phyloP scores from a whole-genome alignment of 768 basidiomycete species.

The Cyclocybe aegerita region DNA sequence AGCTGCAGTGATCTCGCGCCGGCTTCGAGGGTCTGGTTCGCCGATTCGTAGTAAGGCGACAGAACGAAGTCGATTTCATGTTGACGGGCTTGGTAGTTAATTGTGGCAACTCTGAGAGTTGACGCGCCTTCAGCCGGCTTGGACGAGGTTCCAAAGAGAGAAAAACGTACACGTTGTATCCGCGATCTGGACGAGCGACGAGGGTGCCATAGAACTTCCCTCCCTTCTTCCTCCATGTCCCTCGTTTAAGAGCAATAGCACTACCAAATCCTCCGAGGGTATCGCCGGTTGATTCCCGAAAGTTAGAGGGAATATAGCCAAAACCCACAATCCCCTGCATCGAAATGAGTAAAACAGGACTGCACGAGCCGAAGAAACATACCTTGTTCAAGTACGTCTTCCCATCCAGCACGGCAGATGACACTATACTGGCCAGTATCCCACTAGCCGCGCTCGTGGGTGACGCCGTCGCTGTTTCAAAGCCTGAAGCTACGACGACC shows the following conservation, averaged over 20 bases:
- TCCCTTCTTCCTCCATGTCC: slow-evolving; percentile 36
- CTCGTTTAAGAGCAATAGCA: slow-evolving; percentile 54
- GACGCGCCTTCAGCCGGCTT: not conserved
- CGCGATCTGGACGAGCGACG: slow-evolving; percentile 59
- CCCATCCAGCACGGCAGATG: slow-evolving; percentile 33
- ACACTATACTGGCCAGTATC: too few species aligned
- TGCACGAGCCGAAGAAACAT: not conserved
- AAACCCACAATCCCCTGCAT: slow-evolving; percentile 56
- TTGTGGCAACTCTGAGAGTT: slow-evolving; percentile 41
- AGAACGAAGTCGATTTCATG: slow-evolving; percentile 60
- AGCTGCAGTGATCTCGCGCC: slow-evolving; percentile 54
- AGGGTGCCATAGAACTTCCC: slow-evolving; percentile 50
- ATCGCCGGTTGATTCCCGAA: slow-evolving; percentile 55
- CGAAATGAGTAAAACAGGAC: not conserved
- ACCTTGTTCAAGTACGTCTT: slow-evolving; percentile 46
- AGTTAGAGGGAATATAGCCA: slow-evolving; percentile 59
- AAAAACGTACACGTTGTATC: slow-evolving; percentile 52
- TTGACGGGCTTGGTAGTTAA: slow-evolving; percentile 65
- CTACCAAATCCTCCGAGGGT: slow-evolving; percentile 65
- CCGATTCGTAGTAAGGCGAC: slow-evolving; percentile 49
- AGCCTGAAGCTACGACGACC: too few species aligned
- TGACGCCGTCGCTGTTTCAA: too few species aligned
- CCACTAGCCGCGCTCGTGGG: too few species aligned
- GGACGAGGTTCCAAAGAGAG: not conserved
- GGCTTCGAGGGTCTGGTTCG: slow-evolving; percentile 44